Evolutionary conservation across 345 rosid genomes (phyloP).

Genomic region (Nephelium lappaceum): DNA sequence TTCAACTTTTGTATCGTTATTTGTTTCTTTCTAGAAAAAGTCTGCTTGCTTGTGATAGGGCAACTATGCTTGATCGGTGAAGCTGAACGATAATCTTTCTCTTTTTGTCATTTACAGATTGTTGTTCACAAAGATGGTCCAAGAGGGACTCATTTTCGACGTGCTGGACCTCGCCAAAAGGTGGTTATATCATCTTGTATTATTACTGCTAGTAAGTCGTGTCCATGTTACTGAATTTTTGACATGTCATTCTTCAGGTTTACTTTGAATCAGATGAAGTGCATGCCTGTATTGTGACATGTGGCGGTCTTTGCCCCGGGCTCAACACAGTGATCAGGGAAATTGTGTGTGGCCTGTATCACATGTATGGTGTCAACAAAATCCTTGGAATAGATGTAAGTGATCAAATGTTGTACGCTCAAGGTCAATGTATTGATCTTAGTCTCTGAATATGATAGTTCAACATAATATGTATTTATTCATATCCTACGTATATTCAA

Average conservation of each 20-base stretch:
- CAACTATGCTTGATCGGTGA: neutral
- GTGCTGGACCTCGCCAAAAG: constrained; percentile 95
- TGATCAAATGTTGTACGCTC: neutral
- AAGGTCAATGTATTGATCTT: neutral
- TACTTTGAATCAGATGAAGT: constrained; percentile 80
- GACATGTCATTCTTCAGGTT: constrained; percentile 42
- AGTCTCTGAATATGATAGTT: neutral
- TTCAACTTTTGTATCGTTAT: neutral
- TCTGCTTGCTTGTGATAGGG: neutral
- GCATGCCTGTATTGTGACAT: constrained; percentile 85
- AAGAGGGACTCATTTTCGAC: constrained; percentile 86
- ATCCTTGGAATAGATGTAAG: constrained; percentile 85
- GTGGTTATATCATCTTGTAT: constrained; percentile 30
- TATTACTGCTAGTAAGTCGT: neutral
- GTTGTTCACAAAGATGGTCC: constrained; percentile 77
- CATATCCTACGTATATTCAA: neutral
- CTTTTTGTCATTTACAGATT: constrained; percentile 42
- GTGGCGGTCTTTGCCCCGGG: constrained; percentile 96
- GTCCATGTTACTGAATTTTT: neutral
- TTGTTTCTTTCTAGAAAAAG: neutral
- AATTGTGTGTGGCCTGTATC: constrained; percentile 70
- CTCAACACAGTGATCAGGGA: constrained; percentile 91
- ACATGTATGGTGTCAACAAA: constrained; percentile 84
- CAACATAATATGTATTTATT: neutral
- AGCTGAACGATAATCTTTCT: neutral